Percentiles rank a stretch among this genome's conserved stretches.
Conservation (phyloP, 2,329 filamentous ascomycete species). For the Fusarium sp. region DNA sequence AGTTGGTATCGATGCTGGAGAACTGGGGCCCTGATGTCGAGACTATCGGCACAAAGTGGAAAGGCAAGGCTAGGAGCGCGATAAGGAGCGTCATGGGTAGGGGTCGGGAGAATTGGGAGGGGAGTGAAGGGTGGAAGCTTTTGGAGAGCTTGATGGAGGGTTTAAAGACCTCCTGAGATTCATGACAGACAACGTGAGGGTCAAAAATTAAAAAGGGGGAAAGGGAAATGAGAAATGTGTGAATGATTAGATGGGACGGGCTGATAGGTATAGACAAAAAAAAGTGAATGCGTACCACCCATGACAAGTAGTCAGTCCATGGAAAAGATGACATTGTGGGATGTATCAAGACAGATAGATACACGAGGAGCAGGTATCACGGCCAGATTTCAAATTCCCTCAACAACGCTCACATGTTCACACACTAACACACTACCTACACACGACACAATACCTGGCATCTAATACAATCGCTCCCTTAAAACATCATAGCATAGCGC, state of each 20-base stretch:
- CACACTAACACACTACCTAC: conserved; percentile 31
- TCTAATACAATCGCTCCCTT: conserved; percentile 10
- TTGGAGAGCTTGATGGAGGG: conserved; percentile 69
- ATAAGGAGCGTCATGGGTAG: conserved; percentile 86
- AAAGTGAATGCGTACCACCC: background rate
- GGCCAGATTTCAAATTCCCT: background rate
- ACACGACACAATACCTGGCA: conserved; percentile 24
- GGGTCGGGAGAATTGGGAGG: conserved; percentile 87
- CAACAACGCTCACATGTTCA: conserved; percentile 7
- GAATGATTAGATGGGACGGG: conserved; percentile 11
- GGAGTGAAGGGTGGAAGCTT: conserved; percentile 73
- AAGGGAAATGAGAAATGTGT: conserved; percentile 9
- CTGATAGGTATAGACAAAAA: conserved; percentile 23
- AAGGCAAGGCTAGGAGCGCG: conserved; percentile 87
- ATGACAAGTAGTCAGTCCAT: background rate
- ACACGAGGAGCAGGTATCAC: background rate
- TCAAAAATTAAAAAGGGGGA: background rate
- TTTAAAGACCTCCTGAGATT: conserved; percentile 54
- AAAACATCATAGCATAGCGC: conserved; percentile 1
- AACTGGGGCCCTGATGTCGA: conserved; percentile 77
- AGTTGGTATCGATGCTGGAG: conserved; percentile 86
- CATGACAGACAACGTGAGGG: background rate
- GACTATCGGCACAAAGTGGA: conserved; percentile 83
- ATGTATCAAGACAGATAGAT: background rate
- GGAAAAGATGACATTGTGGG: background rate